Evolutionary conservation across 345 rosid species (phyloP).

Genomic region (Populus nigra): DNA sequence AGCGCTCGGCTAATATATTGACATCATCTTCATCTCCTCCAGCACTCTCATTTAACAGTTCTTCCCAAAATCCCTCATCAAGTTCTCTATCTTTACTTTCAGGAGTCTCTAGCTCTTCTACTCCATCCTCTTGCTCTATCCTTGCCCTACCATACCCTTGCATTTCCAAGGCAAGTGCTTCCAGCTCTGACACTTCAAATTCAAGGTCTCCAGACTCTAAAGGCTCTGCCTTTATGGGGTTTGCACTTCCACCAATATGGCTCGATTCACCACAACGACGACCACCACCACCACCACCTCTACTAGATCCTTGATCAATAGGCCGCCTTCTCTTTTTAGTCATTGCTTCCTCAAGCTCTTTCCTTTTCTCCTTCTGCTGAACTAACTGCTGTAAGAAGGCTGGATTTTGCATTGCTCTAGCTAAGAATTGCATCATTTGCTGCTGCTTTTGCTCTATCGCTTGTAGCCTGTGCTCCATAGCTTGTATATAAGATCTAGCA

Average conservation of each 20-base stretch:
- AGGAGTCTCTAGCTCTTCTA: conserved; percentile 24
- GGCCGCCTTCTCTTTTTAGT: conserved; percentile 49
- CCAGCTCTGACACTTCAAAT: conserved; percentile 64
- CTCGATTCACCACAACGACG: conserved; percentile 15
- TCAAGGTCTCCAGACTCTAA: conserved; percentile 37
- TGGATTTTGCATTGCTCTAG: conserved; percentile 66
- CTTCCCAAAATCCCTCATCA: conserved; percentile 55
- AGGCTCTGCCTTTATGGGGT: conserved; percentile 45
- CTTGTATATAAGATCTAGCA: conserved; percentile 51
- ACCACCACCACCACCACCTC: not conserved
- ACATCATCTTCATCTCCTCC: conserved; percentile 47
- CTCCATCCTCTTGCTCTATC: conserved; percentile 24
- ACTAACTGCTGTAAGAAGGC: conserved; percentile 53
- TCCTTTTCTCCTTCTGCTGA: conserved; percentile 45
- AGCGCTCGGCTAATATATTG: conserved; percentile 38
- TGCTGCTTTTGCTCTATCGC: conserved; percentile 75
- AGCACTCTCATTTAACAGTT: conserved; percentile 29
- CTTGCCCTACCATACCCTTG: conserved; percentile 54
- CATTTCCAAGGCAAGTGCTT: conserved; percentile 84
- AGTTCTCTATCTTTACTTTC: conserved; percentile 33
- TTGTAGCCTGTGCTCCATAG: conserved; percentile 63
- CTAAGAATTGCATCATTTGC: conserved; percentile 85
- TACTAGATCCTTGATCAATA: conserved; percentile 23
- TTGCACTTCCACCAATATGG: not conserved
- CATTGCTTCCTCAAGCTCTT: conserved; percentile 53